Conservation (phyloP, 2,329 filamentous ascomycete genomes). For the Cladophialophora chaetospira region DNA sequence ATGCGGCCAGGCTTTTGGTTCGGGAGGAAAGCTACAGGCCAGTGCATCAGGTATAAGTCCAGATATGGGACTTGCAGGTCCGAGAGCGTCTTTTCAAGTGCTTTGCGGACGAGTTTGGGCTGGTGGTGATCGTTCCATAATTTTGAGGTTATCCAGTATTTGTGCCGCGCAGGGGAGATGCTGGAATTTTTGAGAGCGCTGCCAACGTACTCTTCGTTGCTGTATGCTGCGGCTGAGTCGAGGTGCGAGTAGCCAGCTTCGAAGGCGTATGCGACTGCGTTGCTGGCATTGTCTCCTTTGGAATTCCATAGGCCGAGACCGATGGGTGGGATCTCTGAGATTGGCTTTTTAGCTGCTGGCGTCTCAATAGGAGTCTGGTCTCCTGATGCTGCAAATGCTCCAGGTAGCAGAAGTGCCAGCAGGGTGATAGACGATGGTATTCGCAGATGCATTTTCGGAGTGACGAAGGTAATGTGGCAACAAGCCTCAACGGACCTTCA, state of each 20-base stretch:
- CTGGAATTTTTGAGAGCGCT: conserved; percentile 61
- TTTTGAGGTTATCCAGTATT: conserved; percentile 77
- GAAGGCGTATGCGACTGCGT: conserved; percentile 39
- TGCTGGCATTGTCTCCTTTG: conserved; percentile 37
- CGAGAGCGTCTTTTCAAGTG: conserved; percentile 44
- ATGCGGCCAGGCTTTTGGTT: conserved; percentile 32
- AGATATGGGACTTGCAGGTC: conserved; percentile 45
- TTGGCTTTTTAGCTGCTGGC: background rate
- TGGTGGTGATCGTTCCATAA: conserved; percentile 75
- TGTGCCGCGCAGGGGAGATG: conserved; percentile 57
- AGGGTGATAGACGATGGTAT: background rate
- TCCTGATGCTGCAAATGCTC: background rate
- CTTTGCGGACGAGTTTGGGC: conserved; percentile 61
- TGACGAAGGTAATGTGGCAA: too few relatives aligned
- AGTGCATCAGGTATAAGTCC: conserved; percentile 52
- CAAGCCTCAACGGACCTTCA: too few relatives aligned
- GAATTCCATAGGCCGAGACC: conserved; percentile 45
- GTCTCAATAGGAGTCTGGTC: background rate
- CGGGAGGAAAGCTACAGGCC: conserved; percentile 40
- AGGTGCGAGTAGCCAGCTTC: conserved; percentile 44
- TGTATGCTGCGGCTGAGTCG: conserved; percentile 42
- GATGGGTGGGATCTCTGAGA: conserved; percentile 39
- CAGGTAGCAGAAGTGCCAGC: conserved; percentile 8
- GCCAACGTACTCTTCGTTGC: conserved; percentile 72
- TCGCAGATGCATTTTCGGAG: background rate